A percentile compares a stretch with the other conserved stretches of the same genome.
These are phyloP conservation scores for Cladosporium sp. DNA, from an alignment of 2,329 filamentous ascomycete genomes.

Conservation along the genomic window DNA sequence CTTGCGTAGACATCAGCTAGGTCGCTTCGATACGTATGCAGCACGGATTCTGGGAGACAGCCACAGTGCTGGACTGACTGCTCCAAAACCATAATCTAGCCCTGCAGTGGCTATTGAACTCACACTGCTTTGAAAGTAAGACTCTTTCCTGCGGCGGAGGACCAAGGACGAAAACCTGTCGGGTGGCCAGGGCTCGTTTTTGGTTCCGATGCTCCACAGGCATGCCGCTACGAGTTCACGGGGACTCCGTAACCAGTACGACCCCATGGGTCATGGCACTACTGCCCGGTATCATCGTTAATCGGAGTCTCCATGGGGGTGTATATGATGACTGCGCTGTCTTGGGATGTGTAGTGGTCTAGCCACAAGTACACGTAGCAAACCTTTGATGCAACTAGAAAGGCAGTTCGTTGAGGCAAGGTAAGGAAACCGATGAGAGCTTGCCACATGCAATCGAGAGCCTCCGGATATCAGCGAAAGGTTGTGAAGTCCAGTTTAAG, in stretches of 20 bases:
- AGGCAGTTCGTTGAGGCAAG: background rate
- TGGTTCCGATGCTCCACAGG: background rate
- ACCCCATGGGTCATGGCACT: constrained; percentile 4
- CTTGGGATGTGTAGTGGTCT: background rate
- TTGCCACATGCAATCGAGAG: background rate
- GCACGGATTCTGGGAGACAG: background rate
- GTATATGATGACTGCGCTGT: background rate
- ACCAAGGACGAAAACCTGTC: background rate
- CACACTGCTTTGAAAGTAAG: no score
- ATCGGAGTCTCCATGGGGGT: constrained; percentile 16
- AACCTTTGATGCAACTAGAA: background rate
- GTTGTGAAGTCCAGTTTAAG: background rate
- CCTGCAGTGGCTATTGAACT: background rate
- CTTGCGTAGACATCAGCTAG: constrained; percentile 4
- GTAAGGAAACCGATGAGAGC: background rate
- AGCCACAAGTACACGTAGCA: background rate
- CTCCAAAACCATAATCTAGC: background rate
- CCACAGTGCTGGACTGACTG: background rate
- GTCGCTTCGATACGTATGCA: background rate
- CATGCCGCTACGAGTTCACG: background rate
- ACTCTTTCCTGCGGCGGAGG: background rate
- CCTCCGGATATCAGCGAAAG: background rate
- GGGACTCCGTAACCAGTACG: constrained; percentile 1
- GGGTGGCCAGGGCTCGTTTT: constrained; percentile 2
- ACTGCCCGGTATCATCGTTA: background rate